A percentile compares a stretch with the other conserved stretches of the same genome.
These are phyloP conservation scores for Trichosporon coremiiforme DNA, from an alignment of 1,284 basidiomycete species.

Conservation along the genomic window DNA sequence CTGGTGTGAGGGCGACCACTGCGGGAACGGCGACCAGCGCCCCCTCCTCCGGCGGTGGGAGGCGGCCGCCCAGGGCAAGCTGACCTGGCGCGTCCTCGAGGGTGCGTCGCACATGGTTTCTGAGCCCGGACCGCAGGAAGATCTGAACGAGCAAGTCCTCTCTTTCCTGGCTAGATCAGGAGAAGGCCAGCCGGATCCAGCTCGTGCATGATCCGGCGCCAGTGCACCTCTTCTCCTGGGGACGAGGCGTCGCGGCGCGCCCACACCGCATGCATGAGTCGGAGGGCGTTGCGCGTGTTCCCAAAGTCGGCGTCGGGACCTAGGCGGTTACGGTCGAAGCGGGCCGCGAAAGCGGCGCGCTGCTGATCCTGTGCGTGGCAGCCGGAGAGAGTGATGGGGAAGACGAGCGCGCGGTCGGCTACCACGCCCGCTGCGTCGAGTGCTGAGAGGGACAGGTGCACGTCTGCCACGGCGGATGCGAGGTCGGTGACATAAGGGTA, in stretches of 20 bases:
- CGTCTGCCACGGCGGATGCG: constrained; percentile 55
- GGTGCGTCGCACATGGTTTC: background rate
- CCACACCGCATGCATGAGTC: constrained; percentile 68
- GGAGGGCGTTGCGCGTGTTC: constrained; percentile 64
- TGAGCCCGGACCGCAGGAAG: background rate
- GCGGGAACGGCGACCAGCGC: constrained; percentile 25
- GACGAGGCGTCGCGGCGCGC: constrained; percentile 37
- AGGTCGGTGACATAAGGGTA: constrained; percentile 38
- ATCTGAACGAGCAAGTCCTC: background rate
- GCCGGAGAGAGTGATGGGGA: constrained; percentile 40
- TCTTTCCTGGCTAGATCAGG: constrained; percentile 30
- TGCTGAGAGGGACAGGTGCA: constrained; percentile 55
- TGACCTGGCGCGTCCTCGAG: background rate
- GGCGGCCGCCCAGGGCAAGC: background rate
- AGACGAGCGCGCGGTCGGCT: constrained; percentile 70
- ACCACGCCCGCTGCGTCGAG: constrained; percentile 58
- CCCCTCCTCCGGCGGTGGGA: background rate
- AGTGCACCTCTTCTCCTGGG: constrained; percentile 27
- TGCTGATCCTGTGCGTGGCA: constrained; percentile 47
- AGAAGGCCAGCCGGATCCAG: constrained; percentile 37
- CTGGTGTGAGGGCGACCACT: constrained; percentile 50
- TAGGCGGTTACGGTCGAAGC: constrained; percentile 58
- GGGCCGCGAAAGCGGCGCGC: constrained; percentile 59
- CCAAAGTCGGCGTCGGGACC: constrained; percentile 60
- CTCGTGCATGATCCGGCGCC: constrained; percentile 36